Base-by-base conservation (phyloP, 2,329 filamentous ascomycete species). In the Purpureocillium lavendulum region DNA sequence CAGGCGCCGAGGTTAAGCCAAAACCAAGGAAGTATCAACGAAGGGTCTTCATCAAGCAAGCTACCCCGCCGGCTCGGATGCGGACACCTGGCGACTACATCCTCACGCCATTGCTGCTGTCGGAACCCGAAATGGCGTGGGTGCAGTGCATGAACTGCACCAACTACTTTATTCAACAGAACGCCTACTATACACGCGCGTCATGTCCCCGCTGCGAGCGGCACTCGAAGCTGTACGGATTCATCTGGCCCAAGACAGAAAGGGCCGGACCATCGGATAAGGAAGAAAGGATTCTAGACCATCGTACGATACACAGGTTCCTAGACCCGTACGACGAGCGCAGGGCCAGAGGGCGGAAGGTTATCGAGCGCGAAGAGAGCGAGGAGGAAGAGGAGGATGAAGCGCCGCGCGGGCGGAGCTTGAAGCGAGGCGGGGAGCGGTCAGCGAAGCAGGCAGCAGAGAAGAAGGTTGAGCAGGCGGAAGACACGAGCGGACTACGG, bases 201-300 rank as follows among this genome's bases (percentile, higher is more conserved):
- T 83, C 87, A 13, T 98, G 92, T 58, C 89, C 87, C 4, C 79
- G 92, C 7, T 98, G 92, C 60, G 92, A 98, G 64, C 78, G 92
- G 1, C 92, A 98, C 56, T 94, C 86, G 13, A 97, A 94, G 65
- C 67, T 98, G 1, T 98, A 97, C 57, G 94, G 94, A 0, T 96
- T 85, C 55, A 72, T 84, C 41, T 98, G 92, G 92, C 92, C 92
- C 6, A 96, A 98, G 67, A 97, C 92, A 0, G 84, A 95, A 43
- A 83, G 73, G 45, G 79, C 83, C 18, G 86, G 86, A 1, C 77
- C 78, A 13, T 61, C 75, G 15, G 92, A 97, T 56, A 80, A 76
- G 41, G 79, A 83, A 49, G 74, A 81, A 55, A 65, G 79, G 9
- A 68, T 94, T 1, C 70, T 92, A 43, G 90, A 97, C 56, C 89